These are phyloP conservation scores for Leptoxyphium fumago DNA, from an alignment of 2,329 filamentous ascomycete genomes.

Conservation along the genomic window DNA sequence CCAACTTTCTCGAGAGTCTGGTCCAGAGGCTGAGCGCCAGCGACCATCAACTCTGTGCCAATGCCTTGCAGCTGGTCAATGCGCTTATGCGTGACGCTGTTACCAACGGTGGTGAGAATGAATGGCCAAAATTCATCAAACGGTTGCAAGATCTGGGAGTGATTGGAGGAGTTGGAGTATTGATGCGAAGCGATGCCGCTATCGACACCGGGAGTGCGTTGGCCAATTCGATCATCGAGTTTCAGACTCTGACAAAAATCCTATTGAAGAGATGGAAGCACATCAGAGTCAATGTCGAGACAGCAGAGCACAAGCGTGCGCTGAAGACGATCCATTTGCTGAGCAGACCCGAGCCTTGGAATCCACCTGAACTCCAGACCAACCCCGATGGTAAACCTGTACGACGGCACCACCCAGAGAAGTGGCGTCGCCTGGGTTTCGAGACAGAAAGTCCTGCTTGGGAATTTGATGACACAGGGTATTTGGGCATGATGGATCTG, in stretches of 20 bases:
- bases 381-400: constrained; percentile 5
- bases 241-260: constrained; percentile 81
- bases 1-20: constrained; percentile 87
- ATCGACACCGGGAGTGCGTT: constrained; percentile 82
- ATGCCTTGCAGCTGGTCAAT: constrained; percentile 89
- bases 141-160: constrained; percentile 81
- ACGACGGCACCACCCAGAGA: constrained; percentile 67
- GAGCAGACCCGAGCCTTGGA: constrained; percentile 38
- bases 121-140: constrained; percentile 95
- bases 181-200: constrained; percentile 88
- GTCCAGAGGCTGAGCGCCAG: constrained; percentile 84
- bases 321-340: constrained; percentile 71
- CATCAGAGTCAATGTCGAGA: constrained; percentile 69
- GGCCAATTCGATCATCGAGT: constrained; percentile 78
- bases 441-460: constrained; percentile 72
- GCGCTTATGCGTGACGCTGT: constrained; percentile 86
- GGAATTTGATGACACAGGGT: constrained; percentile 78
- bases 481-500: constrained; percentile 92
- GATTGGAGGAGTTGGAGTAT: constrained; percentile 72
- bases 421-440: constrained; percentile 87
- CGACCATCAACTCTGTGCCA: constrained; percentile 89
- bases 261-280: constrained; percentile 71
- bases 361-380: constrained; percentile 24
- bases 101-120: constrained; percentile 58
- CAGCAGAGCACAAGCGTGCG: constrained; percentile 73